Evolutionary conservation across 352 stramenopile species (phyloP).

Genomic region (Albugo candida): DNA sequence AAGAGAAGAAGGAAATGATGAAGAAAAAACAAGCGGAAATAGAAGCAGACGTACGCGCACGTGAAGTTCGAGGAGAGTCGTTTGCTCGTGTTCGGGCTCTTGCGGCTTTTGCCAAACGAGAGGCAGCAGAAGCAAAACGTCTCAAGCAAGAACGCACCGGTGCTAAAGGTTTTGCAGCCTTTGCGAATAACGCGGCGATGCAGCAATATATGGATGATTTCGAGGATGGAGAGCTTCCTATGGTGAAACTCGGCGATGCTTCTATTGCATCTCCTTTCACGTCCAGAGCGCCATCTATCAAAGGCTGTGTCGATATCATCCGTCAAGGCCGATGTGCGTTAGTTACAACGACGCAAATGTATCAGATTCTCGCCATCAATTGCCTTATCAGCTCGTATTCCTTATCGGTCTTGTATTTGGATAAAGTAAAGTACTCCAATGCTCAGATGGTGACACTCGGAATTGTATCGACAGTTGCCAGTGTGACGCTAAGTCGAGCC

Average conservation of each 20-base stretch:
- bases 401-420: slow-evolving; percentile 94
- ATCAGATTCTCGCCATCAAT: slow-evolving; percentile 97
- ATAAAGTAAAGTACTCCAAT: slow-evolving; percentile 98
- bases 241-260: slow-evolving; percentile 98
- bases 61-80: slow-evolving; percentile 63
- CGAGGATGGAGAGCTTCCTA: slow-evolving; percentile 82
- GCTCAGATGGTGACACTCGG: slow-evolving; percentile 84
- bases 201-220: slow-evolving; percentile 82
- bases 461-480: slow-evolving; percentile 73
- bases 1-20: slow-evolving; percentile 76
- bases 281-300: slow-evolving; percentile 82
- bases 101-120: slow-evolving; percentile 64
- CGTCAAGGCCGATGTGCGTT: slow-evolving; percentile 96
- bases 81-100: slow-evolving; percentile 77
- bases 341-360: slow-evolving; percentile 98
- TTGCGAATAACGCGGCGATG: slow-evolving; percentile 75
- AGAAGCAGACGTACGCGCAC: slow-evolving; percentile 53
- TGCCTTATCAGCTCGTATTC: slow-evolving; percentile 97
- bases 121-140: slow-evolving; percentile 50
- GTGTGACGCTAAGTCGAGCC: slow-evolving; percentile 74
- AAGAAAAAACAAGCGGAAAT: slow-evolving; percentile 58
- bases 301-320: slow-evolving; percentile 90
- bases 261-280: slow-evolving; percentile 99
- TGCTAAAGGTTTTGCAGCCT: slow-evolving; percentile 69
- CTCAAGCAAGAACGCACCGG: slow-evolving; percentile 45